These are phyloP conservation scores for Baudoinia panamericana DNA, from an alignment of 495 filamentous ascomycete genomes.

Conservation along the genomic window DNA sequence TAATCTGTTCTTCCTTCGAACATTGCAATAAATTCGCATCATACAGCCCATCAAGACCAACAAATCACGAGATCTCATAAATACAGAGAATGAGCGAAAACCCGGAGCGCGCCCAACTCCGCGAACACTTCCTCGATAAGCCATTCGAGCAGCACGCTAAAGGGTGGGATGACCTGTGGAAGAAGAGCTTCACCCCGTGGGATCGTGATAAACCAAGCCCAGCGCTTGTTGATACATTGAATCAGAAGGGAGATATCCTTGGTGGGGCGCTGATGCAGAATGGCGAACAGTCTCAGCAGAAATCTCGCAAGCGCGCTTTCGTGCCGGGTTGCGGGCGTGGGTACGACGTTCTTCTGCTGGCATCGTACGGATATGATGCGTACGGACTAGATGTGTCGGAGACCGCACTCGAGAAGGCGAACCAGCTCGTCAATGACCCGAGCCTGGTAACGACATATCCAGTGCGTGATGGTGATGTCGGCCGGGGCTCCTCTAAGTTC, in stretches of 20 bases:
- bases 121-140: conserved; percentile 20
- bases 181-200: conserved; percentile 37
- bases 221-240: conserved; percentile 52
- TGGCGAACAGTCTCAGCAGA: conserved; percentile 26
- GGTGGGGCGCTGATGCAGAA: conserved; percentile 30
- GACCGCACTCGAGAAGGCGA: conserved; percentile 42
- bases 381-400: conserved; percentile 57
- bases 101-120: conserved; percentile 16
- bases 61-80: neutral
- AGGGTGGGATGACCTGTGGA: conserved; percentile 9
- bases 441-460: conserved; percentile 32
- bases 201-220: conserved; percentile 52
- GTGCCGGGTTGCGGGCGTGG: conserved; percentile 57
- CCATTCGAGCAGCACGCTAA: conserved; percentile 11
- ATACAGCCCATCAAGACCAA: neutral
- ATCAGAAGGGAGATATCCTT: conserved; percentile 35
- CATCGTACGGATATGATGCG: conserved; percentile 37
- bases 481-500: conserved; percentile 45
- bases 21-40: too few relatives aligned
- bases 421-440: conserved; percentile 30
- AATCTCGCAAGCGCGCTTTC: conserved; percentile 28
- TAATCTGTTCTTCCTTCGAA: too few relatives aligned
- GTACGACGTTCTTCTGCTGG: conserved; percentile 23
- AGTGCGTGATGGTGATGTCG: conserved; percentile 32
- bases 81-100: too few relatives aligned